phyloP scores from a whole-genome alignment of 352 stramenopile genomes.

The Elongisporangium senticosum region DNA sequence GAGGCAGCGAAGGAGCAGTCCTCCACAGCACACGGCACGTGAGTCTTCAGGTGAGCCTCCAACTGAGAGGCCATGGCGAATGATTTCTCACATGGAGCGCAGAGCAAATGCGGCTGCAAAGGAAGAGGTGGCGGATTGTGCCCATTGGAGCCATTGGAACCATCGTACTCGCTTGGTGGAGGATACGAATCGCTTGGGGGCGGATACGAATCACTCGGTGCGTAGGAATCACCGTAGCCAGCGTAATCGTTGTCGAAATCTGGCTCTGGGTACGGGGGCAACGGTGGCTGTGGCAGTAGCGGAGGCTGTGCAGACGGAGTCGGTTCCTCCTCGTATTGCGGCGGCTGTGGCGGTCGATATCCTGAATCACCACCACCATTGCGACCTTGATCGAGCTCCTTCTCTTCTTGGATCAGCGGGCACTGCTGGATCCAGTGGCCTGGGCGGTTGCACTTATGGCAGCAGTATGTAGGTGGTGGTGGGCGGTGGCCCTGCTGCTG shows the following conservation, averaged over 20 bases:
- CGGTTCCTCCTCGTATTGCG: constrained; percentile 4
- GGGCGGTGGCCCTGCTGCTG: constrained; percentile 18
- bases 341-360: constrained; percentile 2
- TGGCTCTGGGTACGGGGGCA: constrained; percentile 15
- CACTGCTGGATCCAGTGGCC: constrained; percentile 83
- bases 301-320: constrained; percentile 11
- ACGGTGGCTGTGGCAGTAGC: constrained; percentile 16
- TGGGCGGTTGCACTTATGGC: constrained; percentile 67
- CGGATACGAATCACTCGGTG: not conserved
- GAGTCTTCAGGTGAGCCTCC: constrained; percentile 61
- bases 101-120: constrained; percentile 33
- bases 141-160: not conserved
- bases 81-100: constrained; percentile 65
- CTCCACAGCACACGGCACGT: constrained; percentile 49
- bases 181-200: not conserved
- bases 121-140: constrained; percentile 6
- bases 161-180: not conserved
- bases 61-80: constrained; percentile 69
- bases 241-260: not conserved
- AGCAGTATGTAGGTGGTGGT: constrained; percentile 61
- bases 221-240: not conserved
- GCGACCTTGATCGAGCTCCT: not conserved
- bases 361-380: not conserved
- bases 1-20: constrained; percentile 67
- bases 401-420: constrained; percentile 23